Evolutionary conservation across 2,329 filamentous ascomycete genomes (phyloP).

Genomic region (Cercospora canescens): DNA sequence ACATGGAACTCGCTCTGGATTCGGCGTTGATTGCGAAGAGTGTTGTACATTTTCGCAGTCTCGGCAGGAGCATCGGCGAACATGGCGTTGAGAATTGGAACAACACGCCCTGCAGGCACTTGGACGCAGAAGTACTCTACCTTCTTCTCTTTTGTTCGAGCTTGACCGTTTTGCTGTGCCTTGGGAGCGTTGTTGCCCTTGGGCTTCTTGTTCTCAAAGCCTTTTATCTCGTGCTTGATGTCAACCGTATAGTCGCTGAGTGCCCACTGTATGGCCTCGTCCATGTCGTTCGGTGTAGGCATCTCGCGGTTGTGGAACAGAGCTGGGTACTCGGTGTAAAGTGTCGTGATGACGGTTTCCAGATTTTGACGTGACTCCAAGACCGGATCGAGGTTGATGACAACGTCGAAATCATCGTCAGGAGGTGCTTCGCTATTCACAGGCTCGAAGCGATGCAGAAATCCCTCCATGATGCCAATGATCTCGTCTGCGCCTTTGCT

Average conservation of each 20-base stretch:
- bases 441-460: slow-evolving; percentile 81
- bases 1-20: slow-evolving; percentile 89
- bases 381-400: slow-evolving; percentile 81
- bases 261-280: slow-evolving; percentile 74
- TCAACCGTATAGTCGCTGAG: slow-evolving; percentile 76
- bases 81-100: slow-evolving; percentile 64
- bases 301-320: slow-evolving; percentile 63
- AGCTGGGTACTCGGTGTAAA: slow-evolving; percentile 77
- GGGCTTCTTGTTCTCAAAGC: slow-evolving; percentile 44
- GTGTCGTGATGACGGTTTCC: slow-evolving; percentile 70
- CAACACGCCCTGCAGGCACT: slow-evolving; percentile 54
- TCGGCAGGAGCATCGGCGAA: slow-evolving; percentile 62
- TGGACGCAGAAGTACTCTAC: slow-evolving; percentile 67
- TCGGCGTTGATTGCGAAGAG: slow-evolving; percentile 71
- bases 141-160: slow-evolving; percentile 51
- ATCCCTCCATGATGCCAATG: slow-evolving; percentile 90
- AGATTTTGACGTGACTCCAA: slow-evolving; percentile 81
- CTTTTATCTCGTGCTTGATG: slow-evolving; percentile 71
- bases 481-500: slow-evolving; percentile 72
- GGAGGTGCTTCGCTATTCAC: slow-evolving; percentile 67
- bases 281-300: slow-evolving; percentile 72
- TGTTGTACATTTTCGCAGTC: slow-evolving; percentile 68
- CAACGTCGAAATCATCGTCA: slow-evolving; percentile 76
- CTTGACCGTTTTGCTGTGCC: slow-evolving; percentile 34
- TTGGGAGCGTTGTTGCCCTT: slow-evolving; percentile 29